Evolutionary conservation across 306 rosid species (phyloP), one percentile per base, ranked within the genome.

Genomic region (Bauhinia variegata): DNA sequence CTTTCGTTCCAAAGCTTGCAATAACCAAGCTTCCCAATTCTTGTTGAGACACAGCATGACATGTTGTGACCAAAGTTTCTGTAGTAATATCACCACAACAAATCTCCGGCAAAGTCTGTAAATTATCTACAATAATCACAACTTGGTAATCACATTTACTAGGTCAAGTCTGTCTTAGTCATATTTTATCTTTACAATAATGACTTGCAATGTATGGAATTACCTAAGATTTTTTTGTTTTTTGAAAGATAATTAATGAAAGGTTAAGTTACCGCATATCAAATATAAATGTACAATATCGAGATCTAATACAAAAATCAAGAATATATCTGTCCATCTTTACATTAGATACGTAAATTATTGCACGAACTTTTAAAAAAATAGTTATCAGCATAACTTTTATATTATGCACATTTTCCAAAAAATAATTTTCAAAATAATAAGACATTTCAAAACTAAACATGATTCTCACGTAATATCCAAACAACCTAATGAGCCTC

Each of bases 81-180:
- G 82, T 64, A 30, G 96, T 96, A 60, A 82, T 85, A 53, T 77
- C 85, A 41, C 97, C 95, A n/a, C 91, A 72, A 52, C 84, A 12
- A 79, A 72, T 84, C 79, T 89, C 96, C 7, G 95, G 86, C 97
- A 93, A 89, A 57, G 97, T 93, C 18, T 61, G 86, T 44, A 97
- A 93, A 86, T 93, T 97, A 83, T 93, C 98, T 74, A 93, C 72
- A 0, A 96, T 97, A 74, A 92, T 87, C 32, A 92, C 91, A 37
- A 89, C 84, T 84, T 92, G 96, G 64, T 92, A 92, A 79, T 93
- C 97, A 62, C 95, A 97, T 78, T 93, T 93, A 78, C 89, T 88
- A 46, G 95, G 98, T 19, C 87, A 77, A 55, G 98, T 92, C 80
- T 92, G 73, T 72, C 96, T 83, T 36, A 92, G 78, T 96, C 98